Conservation (phyloP, 2,329 filamentous ascomycete genomes). For the Apiospora sp. region DNA sequence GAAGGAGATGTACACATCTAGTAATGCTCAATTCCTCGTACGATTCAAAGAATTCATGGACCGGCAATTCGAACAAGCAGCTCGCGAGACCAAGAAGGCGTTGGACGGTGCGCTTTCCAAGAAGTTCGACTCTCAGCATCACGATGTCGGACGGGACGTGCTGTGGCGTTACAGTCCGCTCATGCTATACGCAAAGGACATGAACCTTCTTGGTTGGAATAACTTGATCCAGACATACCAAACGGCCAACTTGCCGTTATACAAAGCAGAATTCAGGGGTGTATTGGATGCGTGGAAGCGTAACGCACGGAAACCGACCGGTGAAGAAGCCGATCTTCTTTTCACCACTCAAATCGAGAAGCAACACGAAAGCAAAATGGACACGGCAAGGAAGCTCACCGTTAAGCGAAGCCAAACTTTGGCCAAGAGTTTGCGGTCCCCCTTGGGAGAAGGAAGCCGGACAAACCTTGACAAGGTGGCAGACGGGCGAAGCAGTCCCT, state of each 20-base stretch:
- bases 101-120: conserved; percentile 67
- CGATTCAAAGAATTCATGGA: conserved; percentile 84
- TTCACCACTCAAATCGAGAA: conserved; percentile 87
- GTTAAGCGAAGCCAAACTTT: conserved; percentile 93
- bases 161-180: conserved; percentile 91
- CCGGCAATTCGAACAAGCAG: conserved; percentile 78
- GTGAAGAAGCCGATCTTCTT: conserved; percentile 83
- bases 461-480: conserved; percentile 62
- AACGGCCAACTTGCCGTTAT: conserved; percentile 76
- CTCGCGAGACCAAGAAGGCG: conserved; percentile 72
- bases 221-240: conserved; percentile 82
- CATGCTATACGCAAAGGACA: conserved; percentile 86
- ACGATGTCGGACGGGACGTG: conserved; percentile 74
- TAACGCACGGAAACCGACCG: conserved; percentile 75
- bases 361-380: conserved; percentile 77
- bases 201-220: conserved; percentile 84
- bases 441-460: conserved; percentile 67
- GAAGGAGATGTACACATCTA: conserved; percentile 84
- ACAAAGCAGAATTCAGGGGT: conserved; percentile 82
- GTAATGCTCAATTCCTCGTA: conserved; percentile 79
- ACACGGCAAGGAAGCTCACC: conserved; percentile 86
- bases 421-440: conserved; percentile 75
- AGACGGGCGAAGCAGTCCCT: conserved; percentile 74
- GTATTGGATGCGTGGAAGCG: conserved; percentile 82
- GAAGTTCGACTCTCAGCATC: conserved; percentile 75